These are phyloP conservation scores for Linum usitatissimum DNA, from an alignment of 345 rosid genomes.

Conservation along the genomic window DNA sequence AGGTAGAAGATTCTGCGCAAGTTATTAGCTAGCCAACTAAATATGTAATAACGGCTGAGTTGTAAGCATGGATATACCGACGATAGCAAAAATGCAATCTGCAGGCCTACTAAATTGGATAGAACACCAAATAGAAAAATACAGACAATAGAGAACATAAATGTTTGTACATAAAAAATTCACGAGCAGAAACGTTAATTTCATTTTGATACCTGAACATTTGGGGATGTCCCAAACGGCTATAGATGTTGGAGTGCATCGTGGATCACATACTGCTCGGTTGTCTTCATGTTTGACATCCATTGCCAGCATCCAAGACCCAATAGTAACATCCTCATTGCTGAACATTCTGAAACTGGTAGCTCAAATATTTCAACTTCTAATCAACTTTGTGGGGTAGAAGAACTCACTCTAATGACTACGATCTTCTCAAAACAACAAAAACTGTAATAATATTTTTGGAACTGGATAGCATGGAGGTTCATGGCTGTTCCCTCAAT, in stretches of 20 bases:
- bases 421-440: neutral
- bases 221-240: conserved; percentile 89
- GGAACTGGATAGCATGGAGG: neutral
- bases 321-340: conserved; percentile 86
- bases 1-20: too few species aligned
- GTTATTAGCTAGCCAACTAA: neutral
- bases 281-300: conserved; percentile 69
- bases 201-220: conserved; percentile 52
- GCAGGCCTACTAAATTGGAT: neutral
- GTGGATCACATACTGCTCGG: conserved; percentile 66
- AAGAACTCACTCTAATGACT: neutral
- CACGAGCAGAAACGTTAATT: neutral
- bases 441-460: too few species aligned
- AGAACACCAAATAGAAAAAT: neutral
- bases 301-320: conserved; percentile 93
- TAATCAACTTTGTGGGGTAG: conserved; percentile 1
- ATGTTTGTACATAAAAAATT: neutral
- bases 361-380: conserved; percentile 8
- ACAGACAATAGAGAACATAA: neutral
- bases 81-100: neutral
- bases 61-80: neutral
- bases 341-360: conserved; percentile 73
- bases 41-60: too few species aligned
- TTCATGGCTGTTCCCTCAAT: neutral
- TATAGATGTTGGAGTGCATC: conserved; percentile 58